A percentile compares a stretch with the other conserved stretches of the same genome.
Evolutionary conservation across 1,284 basidiomycete genomes (phyloP).

Genomic region (Sporisorium reilianum): DNA sequence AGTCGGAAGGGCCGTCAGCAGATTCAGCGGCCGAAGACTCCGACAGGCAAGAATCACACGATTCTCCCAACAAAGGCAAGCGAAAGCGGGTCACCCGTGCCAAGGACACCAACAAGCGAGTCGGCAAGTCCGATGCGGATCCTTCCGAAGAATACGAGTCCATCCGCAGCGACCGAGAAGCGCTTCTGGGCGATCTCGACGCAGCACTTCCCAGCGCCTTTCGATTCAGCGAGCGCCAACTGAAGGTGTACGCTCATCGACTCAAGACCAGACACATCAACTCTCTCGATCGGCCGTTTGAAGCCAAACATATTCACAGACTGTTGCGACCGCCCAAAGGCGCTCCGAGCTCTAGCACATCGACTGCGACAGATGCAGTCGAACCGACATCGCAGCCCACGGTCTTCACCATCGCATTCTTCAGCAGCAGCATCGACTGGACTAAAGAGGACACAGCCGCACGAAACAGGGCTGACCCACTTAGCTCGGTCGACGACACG

Average conservation of each 20-base stretch:
- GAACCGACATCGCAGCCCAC: not conserved
- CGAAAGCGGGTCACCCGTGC: constrained; percentile 6
- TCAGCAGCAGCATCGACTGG: constrained; percentile 26
- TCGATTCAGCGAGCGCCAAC: constrained; percentile 28
- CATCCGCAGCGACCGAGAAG: constrained; percentile 33
- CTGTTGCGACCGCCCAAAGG: constrained; percentile 2
- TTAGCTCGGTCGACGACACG: not conserved
- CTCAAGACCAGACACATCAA: constrained; percentile 42
- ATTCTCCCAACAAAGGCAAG: constrained; percentile 12
- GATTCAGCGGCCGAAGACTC: constrained; percentile 17
- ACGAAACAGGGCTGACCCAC: not conserved
- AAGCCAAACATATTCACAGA: constrained; percentile 15
- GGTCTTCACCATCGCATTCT: constrained; percentile 37
- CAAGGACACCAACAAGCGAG: constrained; percentile 3
- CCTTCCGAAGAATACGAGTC: constrained; percentile 17
- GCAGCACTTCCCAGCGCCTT: constrained; percentile 34
- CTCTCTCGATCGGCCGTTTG: constrained; percentile 42
- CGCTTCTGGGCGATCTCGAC: constrained; percentile 21
- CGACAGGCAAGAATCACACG: constrained; percentile 7
- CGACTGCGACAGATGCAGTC: not conserved
- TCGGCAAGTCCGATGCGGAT: constrained; percentile 7
- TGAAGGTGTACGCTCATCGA: constrained; percentile 37
- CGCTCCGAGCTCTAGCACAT: not conserved
- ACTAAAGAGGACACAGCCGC: constrained; percentile 12
- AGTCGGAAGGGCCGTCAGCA: constrained; percentile 9